Evolutionary conservation across 1,284 basidiomycete genomes (phyloP), one percentile per base, ranked within the genome.

Genomic region (Gomphus bonarii): DNA sequence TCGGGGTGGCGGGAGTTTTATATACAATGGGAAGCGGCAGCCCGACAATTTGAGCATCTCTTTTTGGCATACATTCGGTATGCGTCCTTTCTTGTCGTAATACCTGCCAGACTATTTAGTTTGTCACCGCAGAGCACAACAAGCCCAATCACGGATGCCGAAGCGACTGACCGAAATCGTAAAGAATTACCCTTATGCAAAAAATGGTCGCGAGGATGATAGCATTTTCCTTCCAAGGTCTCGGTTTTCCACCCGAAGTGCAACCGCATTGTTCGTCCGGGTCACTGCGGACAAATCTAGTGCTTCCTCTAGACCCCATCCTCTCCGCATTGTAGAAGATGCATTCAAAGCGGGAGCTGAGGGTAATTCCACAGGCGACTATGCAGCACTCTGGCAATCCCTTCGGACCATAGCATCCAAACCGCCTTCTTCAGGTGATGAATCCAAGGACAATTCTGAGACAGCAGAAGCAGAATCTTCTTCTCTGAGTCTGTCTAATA

Each of bases 11-110:
- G 67, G 11, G 63, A 73, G n/a, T 87, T 89, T 64, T 89, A 88
- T 66, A 69, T 72, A 3, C 75, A 80, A 28, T 89, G 87, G 87
- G 84, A 89, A 63, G 73, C 74, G 30, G 76, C 78, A 20, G 87
- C 84, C 28, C 72, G 84, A 22, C 77, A 84, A 46, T 65, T 88
- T 49, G 87, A 88, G 63, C 87, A 89, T 67, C 59, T 89, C 6
- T 87, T 88, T 69, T 70, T 89, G 58, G 75, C 81, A 12, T 74
- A 78, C 59, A 79, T 88, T 55, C 77, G 86, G 86, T 85, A 56
- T 55, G 75, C 66, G 9, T 38, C 25, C 40, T 42, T 33, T 48
- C 49, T 30, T 28, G 5, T 55, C 33, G 49, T 58, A 22, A 18
- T 20, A 51, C 35, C 42, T 47, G 50, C 52, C 50, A 52, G 54